phyloP scores from a whole-genome alignment of 2,329 filamentous ascomycete genomes.

The Pezicula radicicola region DNA sequence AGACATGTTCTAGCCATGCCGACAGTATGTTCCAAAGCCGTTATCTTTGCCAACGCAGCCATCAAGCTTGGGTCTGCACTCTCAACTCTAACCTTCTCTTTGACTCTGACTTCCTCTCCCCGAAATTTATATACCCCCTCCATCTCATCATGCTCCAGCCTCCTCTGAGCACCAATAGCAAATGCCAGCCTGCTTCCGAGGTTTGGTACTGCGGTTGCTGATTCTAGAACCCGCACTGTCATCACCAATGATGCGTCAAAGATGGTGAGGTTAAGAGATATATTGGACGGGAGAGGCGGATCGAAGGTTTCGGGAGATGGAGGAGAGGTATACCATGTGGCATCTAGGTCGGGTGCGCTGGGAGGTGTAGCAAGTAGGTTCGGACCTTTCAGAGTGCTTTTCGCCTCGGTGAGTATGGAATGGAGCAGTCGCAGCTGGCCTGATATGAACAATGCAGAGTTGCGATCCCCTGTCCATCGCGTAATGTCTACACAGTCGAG shows the following conservation, averaged over 20 bases:
- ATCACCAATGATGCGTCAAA: slow-evolving; percentile 69
- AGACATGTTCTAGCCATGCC: slow-evolving; percentile 68
- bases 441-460: slow-evolving; percentile 46
- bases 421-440: slow-evolving; percentile 54
- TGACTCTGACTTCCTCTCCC: slow-evolving; percentile 74
- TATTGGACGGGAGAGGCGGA: slow-evolving; percentile 57
- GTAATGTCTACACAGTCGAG: slow-evolving; percentile 81
- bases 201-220: slow-evolving; percentile 58
- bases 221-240: slow-evolving; percentile 66
- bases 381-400: slow-evolving; percentile 54
- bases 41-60: slow-evolving; percentile 78
- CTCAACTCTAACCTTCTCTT: slow-evolving; percentile 86
- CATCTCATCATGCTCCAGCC: slow-evolving; percentile 75
- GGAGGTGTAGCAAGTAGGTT: slow-evolving; percentile 11
- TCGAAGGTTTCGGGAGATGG: slow-evolving; percentile 45
- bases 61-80: slow-evolving; percentile 80
- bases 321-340: slow-evolving; percentile 6
- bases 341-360: slow-evolving; percentile 5
- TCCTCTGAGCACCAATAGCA: slow-evolving; percentile 62
- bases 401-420: slow-evolving; percentile 50
- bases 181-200: slow-evolving; percentile 66
- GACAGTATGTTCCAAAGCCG: slow-evolving; percentile 72
- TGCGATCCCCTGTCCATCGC: slow-evolving; percentile 66
- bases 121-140: slow-evolving; percentile 68
- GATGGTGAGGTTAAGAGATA: slow-evolving; percentile 74